These are phyloP conservation scores for Metarhizium rileyi DNA, from an alignment of 2,329 filamentous ascomycete genomes.

Conservation along the genomic window DNA sequence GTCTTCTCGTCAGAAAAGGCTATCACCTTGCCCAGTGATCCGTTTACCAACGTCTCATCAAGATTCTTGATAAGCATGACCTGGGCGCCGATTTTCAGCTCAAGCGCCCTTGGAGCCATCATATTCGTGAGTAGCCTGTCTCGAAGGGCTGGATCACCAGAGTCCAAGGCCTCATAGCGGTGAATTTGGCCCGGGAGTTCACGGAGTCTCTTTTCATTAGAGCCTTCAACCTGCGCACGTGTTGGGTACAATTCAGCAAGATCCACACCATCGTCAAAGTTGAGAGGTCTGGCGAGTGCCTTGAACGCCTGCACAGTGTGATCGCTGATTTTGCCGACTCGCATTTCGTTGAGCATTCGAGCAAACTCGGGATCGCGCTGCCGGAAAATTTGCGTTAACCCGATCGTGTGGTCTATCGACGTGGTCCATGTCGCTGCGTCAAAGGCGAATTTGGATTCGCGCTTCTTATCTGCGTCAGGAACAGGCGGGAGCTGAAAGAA, in stretches of 20 bases:
- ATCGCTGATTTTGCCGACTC: constrained; percentile 71
- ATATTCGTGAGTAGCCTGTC: constrained; percentile 78
- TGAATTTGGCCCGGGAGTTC: constrained; percentile 59
- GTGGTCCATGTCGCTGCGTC: constrained; percentile 87
- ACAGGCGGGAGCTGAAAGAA: constrained; percentile 97
- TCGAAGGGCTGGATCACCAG: constrained; percentile 60
- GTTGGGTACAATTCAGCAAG: constrained; percentile 87
- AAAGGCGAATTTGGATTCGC: constrained; percentile 79
- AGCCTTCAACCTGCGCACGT: constrained; percentile 76
- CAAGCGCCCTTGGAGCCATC: constrained; percentile 78
- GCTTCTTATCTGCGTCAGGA: constrained; percentile 58
- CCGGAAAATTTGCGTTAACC: constrained; percentile 89
- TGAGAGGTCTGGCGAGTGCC: constrained; percentile 58
- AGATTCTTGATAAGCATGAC: constrained; percentile 99
- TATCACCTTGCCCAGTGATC: constrained; percentile 76
- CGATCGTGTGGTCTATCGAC: constrained; percentile 90
- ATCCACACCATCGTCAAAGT: constrained; percentile 61
- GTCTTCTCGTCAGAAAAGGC: constrained; percentile 30
- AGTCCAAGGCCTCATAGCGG: constrained; percentile 65
- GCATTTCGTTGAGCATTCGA: constrained; percentile 95
- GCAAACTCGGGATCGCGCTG: constrained; percentile 87
- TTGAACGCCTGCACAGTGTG: constrained; percentile 70
- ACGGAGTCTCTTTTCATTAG: constrained; percentile 66
- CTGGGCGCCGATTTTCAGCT: constrained; percentile 83
- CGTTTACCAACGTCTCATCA: constrained; percentile 88